Evolutionary conservation across 2,329 filamentous ascomycete species (phyloP), one percentile per base, ranked within the genome.

Genomic region (Claviceps sp.): DNA sequence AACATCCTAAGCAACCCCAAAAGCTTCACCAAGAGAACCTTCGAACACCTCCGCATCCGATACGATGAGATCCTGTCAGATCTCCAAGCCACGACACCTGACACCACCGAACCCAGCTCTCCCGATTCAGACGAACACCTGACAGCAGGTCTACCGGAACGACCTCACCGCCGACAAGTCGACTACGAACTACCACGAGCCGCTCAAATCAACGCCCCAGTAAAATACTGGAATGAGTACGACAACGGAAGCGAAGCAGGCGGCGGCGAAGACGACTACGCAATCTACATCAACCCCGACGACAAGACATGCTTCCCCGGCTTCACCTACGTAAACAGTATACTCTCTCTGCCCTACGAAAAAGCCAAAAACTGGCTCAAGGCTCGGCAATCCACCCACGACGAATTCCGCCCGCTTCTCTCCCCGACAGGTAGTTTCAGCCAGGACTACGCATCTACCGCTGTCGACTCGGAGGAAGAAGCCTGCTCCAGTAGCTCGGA

Each of bases 191-290:
- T 60, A 18, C 57, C 68, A 3, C 65, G 66, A 2, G 61, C 64
- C 9, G 58, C 65, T 5, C 53, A 58, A 14, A 55, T 59, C 38
- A 51, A 59, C 7, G 59, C 64, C 7, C 63, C 64, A 49, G 60
- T 67, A 16, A 70, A 72, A 46, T 93, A 91, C 63, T 94, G 88
- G 87, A 91, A 87, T 65, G 88, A 94, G 65, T 93, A 91, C 65
- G 88, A 94, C 58, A 71, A 90, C 62, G 86, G 85, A 8, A 89
- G 87, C 63, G 85, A 89, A 51, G 70, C 68, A 2, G 77, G 74
- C 48, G 80, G 76, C 2, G 69, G 74, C 14, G 75, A 81, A 44
- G 76, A 78, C 38, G 77, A 76, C 34, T 93, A 89, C 64, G 76
- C 80, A 45, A 82, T 93, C 58, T 89, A 87, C 60, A 72, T 91